Evolutionary conservation across 1,284 basidiomycete species (phyloP), one percentile per base, ranked within the genome.

Genomic region (Boletus calvinii): DNA sequence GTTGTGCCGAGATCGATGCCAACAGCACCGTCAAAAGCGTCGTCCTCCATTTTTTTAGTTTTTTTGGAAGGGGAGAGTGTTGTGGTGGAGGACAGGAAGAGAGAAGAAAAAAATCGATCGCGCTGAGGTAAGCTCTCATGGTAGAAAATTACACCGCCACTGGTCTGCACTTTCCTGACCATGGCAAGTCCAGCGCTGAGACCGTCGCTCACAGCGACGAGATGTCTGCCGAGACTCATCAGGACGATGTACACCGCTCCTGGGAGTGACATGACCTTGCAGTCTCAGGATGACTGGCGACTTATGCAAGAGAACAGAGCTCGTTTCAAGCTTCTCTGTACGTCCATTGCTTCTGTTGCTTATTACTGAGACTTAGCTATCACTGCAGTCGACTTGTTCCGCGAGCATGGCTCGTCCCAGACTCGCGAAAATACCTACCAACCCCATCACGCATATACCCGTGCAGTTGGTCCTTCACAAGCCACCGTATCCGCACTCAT

Each of bases 1-100:
- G 92, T 93, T 61, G 92, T 93, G 64, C 90, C 90, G 63, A 91
- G 85, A 76, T 91, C 93, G 72, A 97, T 96, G 76, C 94, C 94
- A 77, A 97, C 82, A 74, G 95, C 95, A 76, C 95, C 94, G 72
- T 96, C 92, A 77, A 90, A 98, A 69, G 64, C 52, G 52, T 90
- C 74, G 78, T 96, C 94, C 72, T 96, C 94, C 83, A 91, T 91
- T 86, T 87, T 81, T 79, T 75, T 72, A 61, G 51, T 88, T 80
- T 79, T 75, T 71, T 62, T n/a, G n/a, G n/a, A n/a, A n/a, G n/a
- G 57, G 55, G 58, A 59, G 63, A 56, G 50, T 56, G 51, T 50
- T 46, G 65, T 59, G 61, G 65, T 67, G 62, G 56, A 64, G 62
- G 53, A 56, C 45, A 59, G 55, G 50, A 63, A 57, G 55, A 48